Conservation (phyloP, 331 rosid species). For the Phaseolus coccineus region DNA sequence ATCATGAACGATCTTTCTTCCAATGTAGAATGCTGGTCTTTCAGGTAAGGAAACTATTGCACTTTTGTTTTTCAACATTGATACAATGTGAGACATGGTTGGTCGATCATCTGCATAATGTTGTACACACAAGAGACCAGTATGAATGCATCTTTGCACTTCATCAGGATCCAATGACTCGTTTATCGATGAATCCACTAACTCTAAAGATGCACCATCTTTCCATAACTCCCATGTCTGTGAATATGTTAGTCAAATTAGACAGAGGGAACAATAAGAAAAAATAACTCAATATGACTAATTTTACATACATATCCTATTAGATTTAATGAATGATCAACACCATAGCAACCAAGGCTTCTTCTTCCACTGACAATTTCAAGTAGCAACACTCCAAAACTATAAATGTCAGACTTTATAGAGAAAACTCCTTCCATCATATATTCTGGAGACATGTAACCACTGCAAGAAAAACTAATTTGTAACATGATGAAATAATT, state of each 20-base stretch:
- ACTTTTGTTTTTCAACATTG: not conserved
- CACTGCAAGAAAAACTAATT: not conserved
- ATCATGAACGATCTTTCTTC: not conserved
- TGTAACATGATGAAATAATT: not conserved
- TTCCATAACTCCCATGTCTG: constrained; percentile 40
- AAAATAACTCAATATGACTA: too few relatives aligned
- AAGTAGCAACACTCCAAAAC: constrained; percentile 5
- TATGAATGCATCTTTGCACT: constrained; percentile 17
- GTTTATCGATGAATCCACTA: not conserved
- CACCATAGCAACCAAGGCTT: constrained; percentile 26
- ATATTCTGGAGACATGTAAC: constrained; percentile 23
- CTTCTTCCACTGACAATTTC: constrained; percentile 16
- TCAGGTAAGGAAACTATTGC: not conserved
- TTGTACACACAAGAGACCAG: not conserved
- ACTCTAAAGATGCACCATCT: not conserved
- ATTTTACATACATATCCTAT: constrained; percentile 28
- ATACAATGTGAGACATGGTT: not conserved
- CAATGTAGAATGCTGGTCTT: constrained; percentile 22
- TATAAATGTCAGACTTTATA: constrained; percentile 25
- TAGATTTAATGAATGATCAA: not conserved
- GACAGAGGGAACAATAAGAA: too few relatives aligned
- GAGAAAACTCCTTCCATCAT: constrained; percentile 37
- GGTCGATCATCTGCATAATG: not conserved
- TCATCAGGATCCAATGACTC: not conserved
- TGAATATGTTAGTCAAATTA: too few relatives aligned